Percentiles rank a stretch among this genome's conserved stretches.
These are phyloP conservation scores for Cryptococcus amylolentus DNA, from an alignment of 1,284 basidiomycete genomes.

Conservation along the genomic window DNA sequence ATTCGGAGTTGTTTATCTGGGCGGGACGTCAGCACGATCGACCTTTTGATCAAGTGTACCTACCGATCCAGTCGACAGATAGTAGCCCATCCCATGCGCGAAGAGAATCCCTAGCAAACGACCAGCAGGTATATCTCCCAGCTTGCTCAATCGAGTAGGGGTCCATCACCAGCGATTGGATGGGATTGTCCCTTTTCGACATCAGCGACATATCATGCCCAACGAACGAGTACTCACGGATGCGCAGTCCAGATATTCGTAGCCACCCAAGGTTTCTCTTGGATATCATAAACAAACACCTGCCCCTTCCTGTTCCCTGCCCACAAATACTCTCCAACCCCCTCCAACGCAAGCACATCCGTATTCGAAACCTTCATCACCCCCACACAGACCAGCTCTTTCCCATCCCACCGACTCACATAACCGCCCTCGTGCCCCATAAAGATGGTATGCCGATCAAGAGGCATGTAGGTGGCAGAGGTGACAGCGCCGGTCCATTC, in stretches of 20 bases:
- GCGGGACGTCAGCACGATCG: background rate
- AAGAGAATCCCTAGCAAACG: conserved; percentile 73
- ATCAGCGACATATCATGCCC: background rate
- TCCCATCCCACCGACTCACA: conserved; percentile 67
- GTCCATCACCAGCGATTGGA: conserved; percentile 69
- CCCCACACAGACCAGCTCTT: conserved; percentile 32
- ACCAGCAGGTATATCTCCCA: conserved; percentile 65
- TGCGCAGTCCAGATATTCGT: conserved; percentile 91
- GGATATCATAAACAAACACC: conserved; percentile 78
- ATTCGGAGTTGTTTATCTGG: conserved; percentile 70
- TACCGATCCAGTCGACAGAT: conserved; percentile 79
- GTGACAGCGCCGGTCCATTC: conserved; percentile 68
- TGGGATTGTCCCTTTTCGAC: conserved; percentile 60
- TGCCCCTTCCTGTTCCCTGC: conserved; percentile 74
- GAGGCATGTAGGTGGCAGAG: conserved; percentile 71
- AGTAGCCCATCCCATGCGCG: conserved; percentile 88
- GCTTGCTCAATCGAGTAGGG: conserved; percentile 61
- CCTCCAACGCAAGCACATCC: conserved; percentile 73
- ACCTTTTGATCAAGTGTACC: conserved; percentile 27
- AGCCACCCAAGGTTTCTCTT: conserved; percentile 68
- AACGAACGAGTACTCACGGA: conserved; percentile 37
- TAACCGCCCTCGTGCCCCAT: conserved; percentile 93
- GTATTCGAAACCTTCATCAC: conserved; percentile 69
- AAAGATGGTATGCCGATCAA: conserved; percentile 65
- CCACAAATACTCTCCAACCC: conserved; percentile 79